Evolutionary conservation across 805 yeast genomes (phyloP).

Genomic region (Candida chauliodis): DNA sequence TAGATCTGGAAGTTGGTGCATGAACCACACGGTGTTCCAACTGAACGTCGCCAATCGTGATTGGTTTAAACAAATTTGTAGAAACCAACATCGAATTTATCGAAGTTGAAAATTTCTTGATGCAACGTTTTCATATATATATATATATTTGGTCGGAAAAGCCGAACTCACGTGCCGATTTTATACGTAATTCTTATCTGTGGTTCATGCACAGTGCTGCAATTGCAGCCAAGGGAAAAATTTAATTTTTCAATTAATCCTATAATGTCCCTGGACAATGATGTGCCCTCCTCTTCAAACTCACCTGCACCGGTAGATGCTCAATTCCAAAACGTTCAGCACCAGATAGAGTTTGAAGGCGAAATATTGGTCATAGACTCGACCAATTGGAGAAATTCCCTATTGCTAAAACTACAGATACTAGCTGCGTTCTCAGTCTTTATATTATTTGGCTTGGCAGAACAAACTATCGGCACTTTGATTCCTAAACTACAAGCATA

Average conservation of each 20-base stretch:
- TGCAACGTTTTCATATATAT: background rate
- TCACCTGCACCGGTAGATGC: background rate
- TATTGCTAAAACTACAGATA: constrained; percentile 42
- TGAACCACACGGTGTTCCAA: constrained; percentile 19
- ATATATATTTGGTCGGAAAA: no score
- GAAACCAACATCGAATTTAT: background rate
- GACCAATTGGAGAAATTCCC: constrained; percentile 35
- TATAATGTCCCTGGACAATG: no score
- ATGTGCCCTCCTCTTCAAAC: background rate
- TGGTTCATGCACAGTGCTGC: no score
- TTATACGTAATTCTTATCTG: no score
- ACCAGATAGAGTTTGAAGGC: constrained; percentile 23
- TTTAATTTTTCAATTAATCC: no score
- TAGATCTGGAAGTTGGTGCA: constrained; percentile 26
- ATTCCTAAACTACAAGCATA: constrained; percentile 48
- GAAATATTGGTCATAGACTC: constrained; percentile 32
- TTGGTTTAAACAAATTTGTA: constrained; percentile 27
- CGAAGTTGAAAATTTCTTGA: constrained; percentile 1
- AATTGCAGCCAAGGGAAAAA: no score
- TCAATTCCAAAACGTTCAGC: constrained; percentile 4
- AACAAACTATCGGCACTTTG: constrained; percentile 59
- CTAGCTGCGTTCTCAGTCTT: constrained; percentile 36
- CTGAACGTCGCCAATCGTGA: constrained; percentile 27
- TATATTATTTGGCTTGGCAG: constrained; percentile 51
- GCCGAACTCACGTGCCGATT: background rate